Conservation (phyloP, 2,329 filamentous ascomycete genomes). For the Colletotrichum sp. region DNA sequence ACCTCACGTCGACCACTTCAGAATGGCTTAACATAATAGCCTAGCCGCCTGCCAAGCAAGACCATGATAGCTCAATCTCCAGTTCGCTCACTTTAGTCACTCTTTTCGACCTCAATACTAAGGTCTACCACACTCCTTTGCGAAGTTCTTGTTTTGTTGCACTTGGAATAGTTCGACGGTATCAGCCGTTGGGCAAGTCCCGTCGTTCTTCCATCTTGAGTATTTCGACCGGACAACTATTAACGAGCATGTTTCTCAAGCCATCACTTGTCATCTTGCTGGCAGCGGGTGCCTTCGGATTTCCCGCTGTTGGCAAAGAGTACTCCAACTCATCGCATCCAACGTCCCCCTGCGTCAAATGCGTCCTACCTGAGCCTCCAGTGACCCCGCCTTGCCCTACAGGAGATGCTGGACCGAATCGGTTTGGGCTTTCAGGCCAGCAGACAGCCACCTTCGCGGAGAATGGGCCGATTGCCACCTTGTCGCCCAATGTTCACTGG, state of each 20-base stretch:
- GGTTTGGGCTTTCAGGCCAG: background rate
- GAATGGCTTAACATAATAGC: background rate
- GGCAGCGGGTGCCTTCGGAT: background rate
- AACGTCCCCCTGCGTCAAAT: background rate
- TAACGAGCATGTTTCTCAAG: background rate
- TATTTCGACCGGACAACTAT: background rate
- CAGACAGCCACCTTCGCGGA: background rate
- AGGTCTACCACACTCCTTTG: background rate
- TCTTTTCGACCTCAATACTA: background rate
- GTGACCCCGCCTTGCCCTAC: background rate
- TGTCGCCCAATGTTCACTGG: slow-evolving; percentile 26
- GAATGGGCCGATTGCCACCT: background rate
- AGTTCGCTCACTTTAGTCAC: background rate
- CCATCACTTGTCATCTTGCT: background rate
- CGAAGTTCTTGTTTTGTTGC: background rate
- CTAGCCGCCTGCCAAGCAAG: background rate
- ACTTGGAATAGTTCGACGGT: background rate
- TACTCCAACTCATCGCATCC: background rate
- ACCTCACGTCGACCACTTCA: background rate
- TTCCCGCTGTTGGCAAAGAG: background rate
- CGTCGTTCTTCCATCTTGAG: background rate
- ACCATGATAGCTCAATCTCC: background rate
- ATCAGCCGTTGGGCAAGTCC: background rate
- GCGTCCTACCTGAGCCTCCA: background rate
- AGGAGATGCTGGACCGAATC: background rate